Evolutionary conservation across 1,139 yeast genomes (phyloP).

Genomic region (Pneumocystis jirovecii): DNA sequence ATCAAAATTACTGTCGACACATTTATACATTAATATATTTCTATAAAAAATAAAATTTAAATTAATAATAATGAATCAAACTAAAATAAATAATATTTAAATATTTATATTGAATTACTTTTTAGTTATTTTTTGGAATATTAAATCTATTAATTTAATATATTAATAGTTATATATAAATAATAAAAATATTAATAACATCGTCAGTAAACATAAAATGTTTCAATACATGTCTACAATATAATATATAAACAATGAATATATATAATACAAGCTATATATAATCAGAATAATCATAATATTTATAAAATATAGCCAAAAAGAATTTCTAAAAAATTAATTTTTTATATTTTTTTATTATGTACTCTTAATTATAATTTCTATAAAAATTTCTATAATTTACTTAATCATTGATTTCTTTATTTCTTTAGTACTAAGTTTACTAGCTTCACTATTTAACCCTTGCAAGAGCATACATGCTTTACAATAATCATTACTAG

Average conservation of each 20-base stretch:
- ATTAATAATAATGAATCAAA: background rate
- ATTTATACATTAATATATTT: background rate
- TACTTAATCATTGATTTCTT: slow-evolving; percentile 3
- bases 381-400: background rate
- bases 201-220: background rate
- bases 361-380: background rate
- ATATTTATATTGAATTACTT: background rate
- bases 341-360: background rate
- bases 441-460: slow-evolving; percentile 47
- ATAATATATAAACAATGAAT: background rate
- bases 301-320: background rate
- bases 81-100: background rate
- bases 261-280: background rate
- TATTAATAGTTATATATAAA: background rate
- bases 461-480: slow-evolving; percentile 86
- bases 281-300: background rate
- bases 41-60: background rate
- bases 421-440: slow-evolving; percentile 25
- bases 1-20: background rate
- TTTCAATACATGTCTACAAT: background rate
- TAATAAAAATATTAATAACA: background rate
- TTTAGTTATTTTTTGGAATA: background rate
- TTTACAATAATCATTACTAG: slow-evolving; percentile 78
- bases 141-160: background rate
- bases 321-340: background rate